phyloP scores from a whole-genome alignment of 192 early-diverging fungal genomes.

The Rhizophagus prolifer region DNA sequence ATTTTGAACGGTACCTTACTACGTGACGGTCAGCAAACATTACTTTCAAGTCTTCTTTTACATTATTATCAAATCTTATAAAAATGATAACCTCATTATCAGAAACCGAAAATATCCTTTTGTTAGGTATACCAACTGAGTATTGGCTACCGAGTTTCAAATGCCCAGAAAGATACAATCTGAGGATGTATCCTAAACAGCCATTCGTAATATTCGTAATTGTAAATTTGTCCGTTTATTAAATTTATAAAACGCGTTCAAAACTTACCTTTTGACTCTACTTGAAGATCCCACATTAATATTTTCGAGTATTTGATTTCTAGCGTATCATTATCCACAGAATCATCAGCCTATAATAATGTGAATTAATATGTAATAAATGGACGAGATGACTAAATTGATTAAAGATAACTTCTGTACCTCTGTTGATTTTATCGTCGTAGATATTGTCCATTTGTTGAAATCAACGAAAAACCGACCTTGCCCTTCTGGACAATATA shows the following conservation, averaged over 20 bases:
- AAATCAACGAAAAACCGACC: slow-evolving; percentile 23
- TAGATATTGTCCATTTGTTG: slow-evolving; percentile 23
- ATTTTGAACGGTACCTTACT: background rate
- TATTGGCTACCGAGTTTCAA: background rate
- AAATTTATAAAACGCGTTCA: background rate
- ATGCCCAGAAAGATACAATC: slow-evolving; percentile 6
- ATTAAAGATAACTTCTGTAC: background rate
- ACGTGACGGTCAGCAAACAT: background rate
- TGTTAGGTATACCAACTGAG: background rate
- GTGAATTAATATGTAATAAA: background rate
- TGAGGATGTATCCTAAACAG: background rate
- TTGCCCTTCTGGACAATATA: slow-evolving; percentile 9
- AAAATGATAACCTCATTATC: background rate
- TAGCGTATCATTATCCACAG: slow-evolving; percentile 1
- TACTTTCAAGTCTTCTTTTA: background rate
- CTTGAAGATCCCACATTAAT: slow-evolving; percentile 13
- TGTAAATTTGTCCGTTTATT: background rate
- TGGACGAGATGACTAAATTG: background rate
- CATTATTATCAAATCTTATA: background rate
- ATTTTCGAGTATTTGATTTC: slow-evolving; percentile 23
- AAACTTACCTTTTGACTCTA: background rate
- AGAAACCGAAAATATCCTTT: background rate
- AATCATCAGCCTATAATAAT: slow-evolving; percentile 2
- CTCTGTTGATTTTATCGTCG: background rate
- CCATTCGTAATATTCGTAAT: background rate